Evolutionary conservation across 1,139 yeast species (phyloP).

Genomic region (Arxiozyma bovina): DNA sequence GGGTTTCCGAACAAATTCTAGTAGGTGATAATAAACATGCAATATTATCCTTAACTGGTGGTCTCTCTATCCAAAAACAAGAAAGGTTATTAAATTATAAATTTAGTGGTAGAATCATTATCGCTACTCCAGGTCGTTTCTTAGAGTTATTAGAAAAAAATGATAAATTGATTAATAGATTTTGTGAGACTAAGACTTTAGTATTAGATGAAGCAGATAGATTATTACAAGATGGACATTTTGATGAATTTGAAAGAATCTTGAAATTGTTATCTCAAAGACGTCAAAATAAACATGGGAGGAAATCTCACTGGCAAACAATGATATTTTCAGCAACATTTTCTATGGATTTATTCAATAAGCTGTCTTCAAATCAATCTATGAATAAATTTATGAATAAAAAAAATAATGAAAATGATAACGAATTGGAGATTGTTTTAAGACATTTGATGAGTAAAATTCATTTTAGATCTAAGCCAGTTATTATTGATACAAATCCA

Average conservation of each 20-base stretch:
- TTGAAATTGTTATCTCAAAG: conserved; percentile 43
- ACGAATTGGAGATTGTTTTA: conserved; percentile 49
- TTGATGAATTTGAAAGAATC: conserved; percentile 82
- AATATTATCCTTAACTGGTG: conserved; percentile 84
- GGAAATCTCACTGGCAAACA: conserved; percentile 66
- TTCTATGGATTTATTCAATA: conserved; percentile 70
- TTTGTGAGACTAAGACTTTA: conserved; percentile 57
- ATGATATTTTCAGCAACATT: conserved; percentile 93
- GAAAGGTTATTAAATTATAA: conserved; percentile 58
- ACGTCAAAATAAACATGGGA: conserved; percentile 16
- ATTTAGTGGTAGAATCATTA: conserved; percentile 67
- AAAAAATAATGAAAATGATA: conserved; percentile 33
- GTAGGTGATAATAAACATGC: conserved; percentile 41
- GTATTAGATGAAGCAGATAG: conserved; percentile 98
- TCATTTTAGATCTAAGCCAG: conserved; percentile 53
- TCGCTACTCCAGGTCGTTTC: conserved; percentile 95
- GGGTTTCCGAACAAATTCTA: conserved; percentile 36
- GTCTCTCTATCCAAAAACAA: conserved; percentile 88
- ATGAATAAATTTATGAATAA: conserved; percentile 33
- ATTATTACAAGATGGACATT: conserved; percentile 89
- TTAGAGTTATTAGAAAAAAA: conserved; percentile 69
- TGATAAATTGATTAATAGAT: conserved; percentile 42
- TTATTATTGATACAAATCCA: conserved; percentile 79
- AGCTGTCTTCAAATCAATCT: conserved; percentile 40
- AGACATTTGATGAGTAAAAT: conserved; percentile 49